Percentiles rank a stretch among this genome's conserved stretches.
phyloP scores from a whole-genome alignment of 1,284 basidiomycete species.

The Cutaneotrichosporon cutaneum region DNA sequence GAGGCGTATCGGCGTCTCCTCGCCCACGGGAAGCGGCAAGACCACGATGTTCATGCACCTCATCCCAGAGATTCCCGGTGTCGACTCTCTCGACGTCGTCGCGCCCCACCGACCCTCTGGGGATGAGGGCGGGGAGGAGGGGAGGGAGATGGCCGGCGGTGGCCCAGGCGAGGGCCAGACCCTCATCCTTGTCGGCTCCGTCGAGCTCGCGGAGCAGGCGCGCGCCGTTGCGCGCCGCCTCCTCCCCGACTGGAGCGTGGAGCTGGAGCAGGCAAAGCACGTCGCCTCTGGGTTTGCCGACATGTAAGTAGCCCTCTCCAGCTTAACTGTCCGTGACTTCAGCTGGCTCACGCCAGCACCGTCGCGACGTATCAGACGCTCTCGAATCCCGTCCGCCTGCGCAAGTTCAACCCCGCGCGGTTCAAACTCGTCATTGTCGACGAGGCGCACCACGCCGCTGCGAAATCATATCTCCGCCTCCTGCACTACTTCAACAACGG shows the following conservation, averaged over 20 bases:
- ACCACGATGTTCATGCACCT: constrained; percentile 86
- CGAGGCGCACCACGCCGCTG: constrained; percentile 93
- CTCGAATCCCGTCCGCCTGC: constrained; percentile 63
- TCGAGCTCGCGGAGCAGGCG: constrained; percentile 82
- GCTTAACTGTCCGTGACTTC: not conserved
- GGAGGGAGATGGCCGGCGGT: not conserved
- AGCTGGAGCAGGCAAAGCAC: constrained; percentile 84
- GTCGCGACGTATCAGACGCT: constrained; percentile 92
- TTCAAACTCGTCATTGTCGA: constrained; percentile 86
- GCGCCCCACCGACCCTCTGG: not conserved
- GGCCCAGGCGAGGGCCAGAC: constrained; percentile 19
- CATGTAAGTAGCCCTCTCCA: constrained; percentile 59
- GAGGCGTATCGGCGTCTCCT: constrained; percentile 83
- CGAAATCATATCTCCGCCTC: constrained; percentile 63
- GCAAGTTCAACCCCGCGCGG: constrained; percentile 71
- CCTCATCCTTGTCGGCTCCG: constrained; percentile 47
- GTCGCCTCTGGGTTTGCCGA: constrained; percentile 78
- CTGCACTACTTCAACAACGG: constrained; percentile 47
- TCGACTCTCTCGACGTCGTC: not conserved
- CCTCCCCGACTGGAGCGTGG: constrained; percentile 74
- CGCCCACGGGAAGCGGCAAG: constrained; percentile 90
- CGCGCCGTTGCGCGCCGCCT: constrained; percentile 68
- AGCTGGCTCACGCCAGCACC: constrained; percentile 58
- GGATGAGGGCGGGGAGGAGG: not conserved
- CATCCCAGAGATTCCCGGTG: constrained; percentile 54